Evolutionary conservation across 2,329 filamentous ascomycete genomes (phyloP).

Genomic region (Diaporthe ampelina): DNA sequence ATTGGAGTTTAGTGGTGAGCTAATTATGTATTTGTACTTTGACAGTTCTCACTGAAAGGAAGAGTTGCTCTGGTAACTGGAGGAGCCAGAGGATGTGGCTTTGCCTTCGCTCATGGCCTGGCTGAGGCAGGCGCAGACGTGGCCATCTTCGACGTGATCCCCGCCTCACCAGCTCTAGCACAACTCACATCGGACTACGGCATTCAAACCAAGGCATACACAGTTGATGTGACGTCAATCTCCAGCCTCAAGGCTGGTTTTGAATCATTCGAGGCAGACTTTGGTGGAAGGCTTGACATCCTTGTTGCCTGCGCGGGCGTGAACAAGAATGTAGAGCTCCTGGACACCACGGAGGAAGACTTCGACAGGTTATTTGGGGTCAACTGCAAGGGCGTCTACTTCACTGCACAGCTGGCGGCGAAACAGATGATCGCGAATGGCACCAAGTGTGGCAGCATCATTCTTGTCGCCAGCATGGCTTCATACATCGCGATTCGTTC

Average conservation of each 20-base stretch:
- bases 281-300: conserved; percentile 55
- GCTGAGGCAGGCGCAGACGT: conserved; percentile 62
- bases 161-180: conserved; percentile 54
- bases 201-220: conserved; percentile 58
- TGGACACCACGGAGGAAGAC: conserved; percentile 58
- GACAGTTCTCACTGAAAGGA: conserved; percentile 62
- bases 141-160: conserved; percentile 62
- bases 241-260: conserved; percentile 50
- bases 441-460: conserved; percentile 64
- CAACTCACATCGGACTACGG: conserved; percentile 56
- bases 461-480: conserved; percentile 67
- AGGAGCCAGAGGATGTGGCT: conserved; percentile 60
- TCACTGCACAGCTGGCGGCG: conserved; percentile 62
- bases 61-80: conserved; percentile 62
- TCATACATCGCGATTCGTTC: conserved; percentile 64
- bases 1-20: neutral
- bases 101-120: conserved; percentile 60
- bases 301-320: conserved; percentile 61
- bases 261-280: conserved; percentile 49
- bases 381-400: conserved; percentile 61
- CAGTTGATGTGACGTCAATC: conserved; percentile 54
- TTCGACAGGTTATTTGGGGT: conserved; percentile 57
- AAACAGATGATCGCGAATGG: conserved; percentile 65
- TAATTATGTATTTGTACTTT: neutral
- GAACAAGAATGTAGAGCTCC: conserved; percentile 58